These are phyloP conservation scores for Arachnomyces sp. DNA, from an alignment of 2,329 filamentous ascomycete species.

Conservation along the genomic window DNA sequence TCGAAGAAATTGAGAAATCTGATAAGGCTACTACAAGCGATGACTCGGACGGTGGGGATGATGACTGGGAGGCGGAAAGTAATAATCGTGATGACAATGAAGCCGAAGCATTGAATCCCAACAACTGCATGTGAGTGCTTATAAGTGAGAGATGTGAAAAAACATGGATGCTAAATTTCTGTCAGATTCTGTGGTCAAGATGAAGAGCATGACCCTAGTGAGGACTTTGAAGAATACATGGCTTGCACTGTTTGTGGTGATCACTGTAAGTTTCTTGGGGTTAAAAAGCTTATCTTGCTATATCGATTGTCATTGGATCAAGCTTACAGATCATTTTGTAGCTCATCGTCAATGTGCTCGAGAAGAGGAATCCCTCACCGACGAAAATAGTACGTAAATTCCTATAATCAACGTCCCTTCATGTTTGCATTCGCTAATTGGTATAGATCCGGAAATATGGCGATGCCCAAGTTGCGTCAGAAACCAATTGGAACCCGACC, in stretches of 20 bases:
- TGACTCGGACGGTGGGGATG: conserved; percentile 51
- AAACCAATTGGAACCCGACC: conserved; percentile 29
- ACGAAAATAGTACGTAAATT: conserved; percentile 53
- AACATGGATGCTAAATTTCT: conserved; percentile 22
- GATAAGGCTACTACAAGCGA: conserved; percentile 40
- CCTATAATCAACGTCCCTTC: conserved; percentile 22
- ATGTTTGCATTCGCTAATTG: conserved; percentile 21
- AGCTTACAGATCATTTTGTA: conserved; percentile 48
- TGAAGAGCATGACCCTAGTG: conserved; percentile 73
- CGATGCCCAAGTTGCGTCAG: conserved; percentile 52
- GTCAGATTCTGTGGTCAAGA: conserved; percentile 73
- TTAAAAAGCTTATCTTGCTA: conserved; percentile 24
- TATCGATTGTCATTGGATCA: conserved; percentile 19
- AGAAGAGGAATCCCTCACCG: conserved; percentile 56
- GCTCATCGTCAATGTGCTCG: conserved; percentile 88
- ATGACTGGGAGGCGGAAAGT: conserved; percentile 43
- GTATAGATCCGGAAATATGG: conserved; percentile 52
- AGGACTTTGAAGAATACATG: conserved; percentile 73
- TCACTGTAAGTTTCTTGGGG: conserved; percentile 58
- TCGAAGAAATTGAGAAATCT: conserved; percentile 32
- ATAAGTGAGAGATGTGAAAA: conserved; percentile 11
- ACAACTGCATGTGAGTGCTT: conserved; percentile 55
- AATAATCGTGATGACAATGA: conserved; percentile 40
- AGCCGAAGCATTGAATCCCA: conserved; percentile 42
- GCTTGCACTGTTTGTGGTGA: conserved; percentile 71